These are phyloP conservation scores for Begonia fuchsioides DNA, from an alignment of 306 rosid species.

Conservation along the genomic window DNA sequence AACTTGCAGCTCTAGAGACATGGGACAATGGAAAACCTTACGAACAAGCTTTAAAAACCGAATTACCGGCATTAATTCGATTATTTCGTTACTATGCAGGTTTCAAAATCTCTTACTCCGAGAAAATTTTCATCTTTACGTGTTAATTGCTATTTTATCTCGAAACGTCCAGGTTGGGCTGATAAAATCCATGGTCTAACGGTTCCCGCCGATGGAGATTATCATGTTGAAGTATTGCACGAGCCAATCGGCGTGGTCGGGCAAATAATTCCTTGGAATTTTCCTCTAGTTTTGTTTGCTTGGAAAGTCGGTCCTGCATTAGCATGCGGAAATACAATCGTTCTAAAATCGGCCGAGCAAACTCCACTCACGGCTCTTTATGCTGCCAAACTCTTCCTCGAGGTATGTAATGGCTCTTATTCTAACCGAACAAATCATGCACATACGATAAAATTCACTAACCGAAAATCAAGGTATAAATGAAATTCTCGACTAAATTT, in stretches of 20 bases:
- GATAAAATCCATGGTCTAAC: slow-evolving; percentile 95
- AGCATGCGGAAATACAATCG: slow-evolving; percentile 78
- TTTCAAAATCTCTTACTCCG: slow-evolving; percentile 13
- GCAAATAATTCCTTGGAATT: slow-evolving; percentile 96
- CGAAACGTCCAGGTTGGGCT: slow-evolving; percentile 60
- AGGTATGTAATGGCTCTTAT: no score
- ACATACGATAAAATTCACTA: no score
- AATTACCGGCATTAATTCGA: slow-evolving; percentile 53
- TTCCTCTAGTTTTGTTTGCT: slow-evolving; percentile 81
- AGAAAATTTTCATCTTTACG: no score
- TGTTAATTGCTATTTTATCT: no score
- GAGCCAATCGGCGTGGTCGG: slow-evolving; percentile 97
- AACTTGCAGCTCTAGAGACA: slow-evolving; percentile 78
- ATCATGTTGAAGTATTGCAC: slow-evolving; percentile 74
- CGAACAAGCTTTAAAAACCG: slow-evolving; percentile 44
- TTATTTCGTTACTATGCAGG: slow-evolving; percentile 80
- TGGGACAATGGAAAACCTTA: slow-evolving; percentile 80
- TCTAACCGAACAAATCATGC: no score
- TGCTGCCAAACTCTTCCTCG: slow-evolving; percentile 56
- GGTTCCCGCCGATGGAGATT: slow-evolving; percentile 72
- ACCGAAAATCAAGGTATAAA: no score
- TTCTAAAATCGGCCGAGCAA: slow-evolving; percentile 80
- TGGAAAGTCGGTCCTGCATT: slow-evolving; percentile 99
- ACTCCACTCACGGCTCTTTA: slow-evolving; percentile 80
- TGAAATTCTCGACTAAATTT: no score